Evolutionary conservation across 441 rosid species (phyloP), one percentile per base, ranked within the genome.

Genomic region (Aquilaria agallochum): DNA sequence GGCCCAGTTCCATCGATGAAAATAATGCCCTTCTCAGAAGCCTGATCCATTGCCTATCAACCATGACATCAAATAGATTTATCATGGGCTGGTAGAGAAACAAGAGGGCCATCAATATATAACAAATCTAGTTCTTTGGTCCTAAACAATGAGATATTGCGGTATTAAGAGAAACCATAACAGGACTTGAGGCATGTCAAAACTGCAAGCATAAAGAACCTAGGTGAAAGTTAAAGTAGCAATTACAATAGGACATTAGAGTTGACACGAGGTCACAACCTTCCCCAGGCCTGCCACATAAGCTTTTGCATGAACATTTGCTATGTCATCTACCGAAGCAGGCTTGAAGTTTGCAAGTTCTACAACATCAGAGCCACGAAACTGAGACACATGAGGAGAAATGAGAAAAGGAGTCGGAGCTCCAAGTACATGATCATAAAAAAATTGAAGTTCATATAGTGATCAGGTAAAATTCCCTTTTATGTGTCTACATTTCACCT

Each of bases 271-370:
- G 30, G 15, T 44, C 53, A 52, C 59, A 76, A 93, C 98, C 97
- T 85, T 85, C 72, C 88, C 96, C n/a, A 93, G 92, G 42, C 97
- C 93, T n/a, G 76, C 60, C 55, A 93, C 84, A 76, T 93, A 90
- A 71, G 96, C 85, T 76, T 74, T 84, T 44, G 85, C 77, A 56
- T 93, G 98, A 69, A 93, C 92, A 69, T 72, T 85, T 74, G 84
- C 83, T 73, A 93, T 78, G 65, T 93, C 96, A 60, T 85, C 91
- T 52, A 80, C 56, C 47, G 88, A 85, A 64, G 98, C 96, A 70
- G 84, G 87, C 76, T 78, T 87, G 70, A 89, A 86, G 65, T 75
- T 73, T 50, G 61, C 73, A 53, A 94, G 91, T 77, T 94, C 87
- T 76, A 85, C 70, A 59, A 88, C 69, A 61, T 85, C 86, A 5